A percentile compares a stretch with the other conserved stretches of the same genome.
Conservation (phyloP, 2,329 filamentous ascomycete species). For the Fusarium xyrophilum region DNA sequence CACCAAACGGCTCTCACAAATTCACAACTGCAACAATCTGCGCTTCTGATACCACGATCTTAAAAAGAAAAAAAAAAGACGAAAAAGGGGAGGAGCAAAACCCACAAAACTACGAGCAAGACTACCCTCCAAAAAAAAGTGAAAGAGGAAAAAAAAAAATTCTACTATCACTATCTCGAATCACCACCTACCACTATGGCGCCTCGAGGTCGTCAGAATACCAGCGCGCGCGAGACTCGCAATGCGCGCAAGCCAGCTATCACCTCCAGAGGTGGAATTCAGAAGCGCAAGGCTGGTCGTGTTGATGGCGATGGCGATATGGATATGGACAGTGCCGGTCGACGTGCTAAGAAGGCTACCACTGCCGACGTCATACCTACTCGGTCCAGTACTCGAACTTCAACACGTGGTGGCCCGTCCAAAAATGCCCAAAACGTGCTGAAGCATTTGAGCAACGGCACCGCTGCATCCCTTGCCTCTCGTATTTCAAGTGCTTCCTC, state of each 20-base stretch:
- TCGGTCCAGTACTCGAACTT: slow-evolving; percentile 40
- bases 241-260: slow-evolving; percentile 43
- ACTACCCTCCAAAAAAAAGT: background rate
- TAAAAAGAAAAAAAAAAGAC: slow-evolving; percentile 3
- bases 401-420: slow-evolving; percentile 44
- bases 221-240: slow-evolving; percentile 44
- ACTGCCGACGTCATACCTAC: slow-evolving; percentile 40
- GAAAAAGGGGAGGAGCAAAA: background rate
- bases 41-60: slow-evolving; percentile 9
- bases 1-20: background rate
- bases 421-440: slow-evolving; percentile 54
- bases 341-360: slow-evolving; percentile 46
- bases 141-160: background rate
- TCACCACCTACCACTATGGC: slow-evolving; percentile 42
- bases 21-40: background rate
- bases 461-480: slow-evolving; percentile 45
- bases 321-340: slow-evolving; percentile 58
- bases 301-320: slow-evolving; percentile 65
- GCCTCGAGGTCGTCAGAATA: slow-evolving; percentile 44
- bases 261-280: slow-evolving; percentile 56
- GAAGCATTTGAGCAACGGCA: slow-evolving; percentile 50
- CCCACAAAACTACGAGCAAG: background rate
- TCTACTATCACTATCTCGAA: background rate
- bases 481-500: slow-evolving; percentile 45
- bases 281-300: slow-evolving; percentile 54